Base-by-base conservation (phyloP, 2,329 filamentous ascomycete genomes). In the Emericellopsis cladophorae region DNA sequence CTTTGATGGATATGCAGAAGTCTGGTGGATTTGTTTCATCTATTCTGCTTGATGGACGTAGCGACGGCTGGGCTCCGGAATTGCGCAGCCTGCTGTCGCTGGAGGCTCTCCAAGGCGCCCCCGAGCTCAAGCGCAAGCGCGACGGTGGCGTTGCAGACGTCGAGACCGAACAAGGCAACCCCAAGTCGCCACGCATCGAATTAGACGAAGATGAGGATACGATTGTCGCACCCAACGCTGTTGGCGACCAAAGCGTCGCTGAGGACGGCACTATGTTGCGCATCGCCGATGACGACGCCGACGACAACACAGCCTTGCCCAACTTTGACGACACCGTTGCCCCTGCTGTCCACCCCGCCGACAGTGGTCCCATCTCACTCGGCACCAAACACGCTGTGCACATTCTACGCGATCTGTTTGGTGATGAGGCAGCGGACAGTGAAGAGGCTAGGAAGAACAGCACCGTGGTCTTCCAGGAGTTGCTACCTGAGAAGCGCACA, bases 311-410 rank as follows among this genome's bases (percentile, higher is more conserved):
- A 49, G 58, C 64, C 22, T 58, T 67, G 45, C 74, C 83, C 12
- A 75, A 76, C 26, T 86, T 92, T 51, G 86, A 95, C 51, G 84
- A 88, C 35, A 82, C 85, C 10, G 62, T 86, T 4, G 75, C 89
- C 4, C 84, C 92, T 54, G 85, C 88, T 10, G 78, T 79, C 9
- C 8, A 8, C 14, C 36, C 35, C 24, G 88, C 95, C 48, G 86
- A 79, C 47, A 29, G 26, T 7, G 88, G 88, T 0, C 84, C 87
- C 0, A 82, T 96, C 8, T 95, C 89, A 0, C 64, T 94, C 15
- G 89, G 87, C 45, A 98, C 92, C 10, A 92, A 93, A 62, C 89
- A 95, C 54, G 92, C 92, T 29, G 93, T 98, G 16, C 90, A 98
- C 60, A 76, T 96, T 40, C 76, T 98, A 8, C 83, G 92, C 41